Evolutionary conservation across 1,284 basidiomycete genomes (phyloP).

Genomic region (Heterobasidion parviporum): DNA sequence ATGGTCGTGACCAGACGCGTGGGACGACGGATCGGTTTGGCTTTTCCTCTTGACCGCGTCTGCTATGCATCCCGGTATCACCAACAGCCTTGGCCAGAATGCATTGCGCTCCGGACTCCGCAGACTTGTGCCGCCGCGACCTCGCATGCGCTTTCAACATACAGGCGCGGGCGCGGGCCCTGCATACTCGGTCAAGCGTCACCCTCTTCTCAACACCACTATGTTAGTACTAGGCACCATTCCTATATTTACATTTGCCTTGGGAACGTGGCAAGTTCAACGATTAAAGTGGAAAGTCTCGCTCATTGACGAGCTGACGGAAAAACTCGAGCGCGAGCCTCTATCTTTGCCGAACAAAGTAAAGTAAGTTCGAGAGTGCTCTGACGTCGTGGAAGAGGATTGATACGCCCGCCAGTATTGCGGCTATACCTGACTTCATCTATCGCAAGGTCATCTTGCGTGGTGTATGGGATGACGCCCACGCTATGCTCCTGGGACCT

Average conservation of each 20-base stretch:
- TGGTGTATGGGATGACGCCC: conserved; percentile 72
- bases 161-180: conserved; percentile 4
- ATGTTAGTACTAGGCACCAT: conserved; percentile 80
- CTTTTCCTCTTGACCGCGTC: background rate
- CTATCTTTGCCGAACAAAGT: conserved; percentile 77
- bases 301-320: conserved; percentile 90
- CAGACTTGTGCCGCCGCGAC: too few species aligned
- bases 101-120: too few species aligned
- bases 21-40: background rate
- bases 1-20: background rate
- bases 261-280: conserved; percentile 92
- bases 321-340: conserved; percentile 79
- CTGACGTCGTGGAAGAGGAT: conserved; percentile 2
- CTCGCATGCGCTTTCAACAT: conserved; percentile 5
- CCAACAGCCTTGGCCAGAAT: too few species aligned
- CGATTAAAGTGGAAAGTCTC: conserved; percentile 93
- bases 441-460: conserved; percentile 79
- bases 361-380: conserved; percentile 56
- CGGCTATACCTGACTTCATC: conserved; percentile 77
- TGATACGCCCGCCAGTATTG: conserved; percentile 29
- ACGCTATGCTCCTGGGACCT: conserved; percentile 79
- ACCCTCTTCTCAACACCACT: conserved; percentile 60
- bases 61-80: too few species aligned
- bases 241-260: conserved; percentile 84
- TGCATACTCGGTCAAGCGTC: conserved; percentile 45